Percentiles rank a stretch among this genome's conserved stretches.
These are phyloP conservation scores for Penicillium simplicissimum DNA, from an alignment of 495 filamentous ascomycete species.

Conservation along the genomic window DNA sequence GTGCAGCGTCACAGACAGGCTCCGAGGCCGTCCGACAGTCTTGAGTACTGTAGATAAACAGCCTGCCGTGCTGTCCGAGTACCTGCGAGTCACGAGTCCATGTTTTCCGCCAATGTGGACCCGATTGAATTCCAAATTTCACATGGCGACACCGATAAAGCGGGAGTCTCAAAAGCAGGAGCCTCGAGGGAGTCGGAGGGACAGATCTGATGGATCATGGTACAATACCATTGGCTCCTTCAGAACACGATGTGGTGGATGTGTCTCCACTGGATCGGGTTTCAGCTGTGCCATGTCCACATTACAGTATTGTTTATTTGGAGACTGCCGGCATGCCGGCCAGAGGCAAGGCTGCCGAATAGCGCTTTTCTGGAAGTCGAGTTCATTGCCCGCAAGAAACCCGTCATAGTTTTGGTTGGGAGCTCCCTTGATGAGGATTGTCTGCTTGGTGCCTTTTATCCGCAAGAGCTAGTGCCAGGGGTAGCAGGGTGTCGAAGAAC, in stretches of 20 bases:
- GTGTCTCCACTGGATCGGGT: slow-evolving; percentile 24
- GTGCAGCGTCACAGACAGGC: background rate
- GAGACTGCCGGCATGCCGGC: background rate
- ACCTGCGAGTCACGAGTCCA: background rate
- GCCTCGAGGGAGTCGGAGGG: no score
- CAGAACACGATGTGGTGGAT: slow-evolving; percentile 9
- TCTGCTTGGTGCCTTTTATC: background rate
- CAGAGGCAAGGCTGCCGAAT: slow-evolving; percentile 12
- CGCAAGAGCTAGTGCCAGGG: background rate
- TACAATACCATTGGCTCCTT: slow-evolving; percentile 16
- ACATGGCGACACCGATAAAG: slow-evolving; percentile 7
- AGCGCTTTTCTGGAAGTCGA: background rate
- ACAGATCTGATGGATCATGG: slow-evolving; percentile 2
- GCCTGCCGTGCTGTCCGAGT: background rate
- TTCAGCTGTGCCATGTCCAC: slow-evolving; percentile 22
- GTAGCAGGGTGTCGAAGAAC: background rate
- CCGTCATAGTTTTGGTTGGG: background rate
- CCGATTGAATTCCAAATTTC: slow-evolving; percentile 17
- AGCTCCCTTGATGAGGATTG: background rate
- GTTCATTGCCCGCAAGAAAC: background rate
- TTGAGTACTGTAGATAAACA: background rate
- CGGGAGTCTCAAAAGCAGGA: background rate
- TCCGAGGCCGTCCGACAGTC: background rate
- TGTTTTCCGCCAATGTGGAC: background rate
- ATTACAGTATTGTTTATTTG: slow-evolving; percentile 11